A percentile compares a stretch with the other conserved stretches of the same genome.
Conservation (phyloP, 1,139 yeast species). For the Saccharomyces hybrid region DNA sequence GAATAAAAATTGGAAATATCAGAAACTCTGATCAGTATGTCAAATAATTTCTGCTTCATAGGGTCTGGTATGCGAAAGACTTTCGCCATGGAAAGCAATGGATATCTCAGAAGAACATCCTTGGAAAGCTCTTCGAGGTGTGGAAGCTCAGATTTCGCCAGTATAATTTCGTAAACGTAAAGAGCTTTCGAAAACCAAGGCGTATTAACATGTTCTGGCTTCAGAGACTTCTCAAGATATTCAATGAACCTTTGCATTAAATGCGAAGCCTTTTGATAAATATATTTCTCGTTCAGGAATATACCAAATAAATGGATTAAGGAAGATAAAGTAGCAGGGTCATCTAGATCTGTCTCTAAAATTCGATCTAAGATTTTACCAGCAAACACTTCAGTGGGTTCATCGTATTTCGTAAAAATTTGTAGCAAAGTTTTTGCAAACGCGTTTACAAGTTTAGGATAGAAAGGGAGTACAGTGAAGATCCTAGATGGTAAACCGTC, state of each 20-base stretch:
- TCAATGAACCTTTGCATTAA: conserved; percentile 34
- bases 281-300: conserved; percentile 33
- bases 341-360: conserved; percentile 29
- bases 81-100: conserved; percentile 16
- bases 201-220: conserved; percentile 35
- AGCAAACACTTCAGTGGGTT: conserved; percentile 28
- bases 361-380: conserved; percentile 34
- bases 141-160: conserved; percentile 43
- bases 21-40: conserved; percentile 36
- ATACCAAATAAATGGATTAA: conserved; percentile 43
- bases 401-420: conserved; percentile 19
- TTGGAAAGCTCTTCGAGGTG: conserved; percentile 23
- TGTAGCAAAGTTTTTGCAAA: conserved; percentile 44
- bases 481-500: conserved; percentile 39
- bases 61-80: conserved; percentile 31
- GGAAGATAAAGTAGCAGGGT: conserved; percentile 36
- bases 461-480: conserved; percentile 42
- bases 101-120: conserved; percentile 23
- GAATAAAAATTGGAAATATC: conserved; percentile 39
- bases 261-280: conserved; percentile 25
- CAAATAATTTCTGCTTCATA: conserved; percentile 37
- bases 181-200: conserved; percentile 48
- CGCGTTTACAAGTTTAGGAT: conserved; percentile 43
- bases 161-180: conserved; percentile 41
- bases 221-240: conserved; percentile 37